Percentiles rank a stretch among this genome's conserved stretches.
These are phyloP conservation scores for Suillus lakei DNA, from an alignment of 768 basidiomycete species.

Conservation along the genomic window DNA sequence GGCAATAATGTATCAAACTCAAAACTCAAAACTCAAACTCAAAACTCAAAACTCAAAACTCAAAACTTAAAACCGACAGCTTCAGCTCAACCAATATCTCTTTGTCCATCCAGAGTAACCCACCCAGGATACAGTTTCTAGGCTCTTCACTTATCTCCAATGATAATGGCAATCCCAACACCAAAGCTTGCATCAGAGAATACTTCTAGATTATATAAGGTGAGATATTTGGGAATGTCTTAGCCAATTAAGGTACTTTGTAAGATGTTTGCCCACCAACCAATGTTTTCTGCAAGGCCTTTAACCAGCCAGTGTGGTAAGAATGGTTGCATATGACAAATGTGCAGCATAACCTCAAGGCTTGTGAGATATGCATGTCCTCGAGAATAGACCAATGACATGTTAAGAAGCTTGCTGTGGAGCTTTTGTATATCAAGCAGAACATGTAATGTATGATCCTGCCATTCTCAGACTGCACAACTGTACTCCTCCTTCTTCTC, in stretches of 20 bases:
- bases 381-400: conserved; percentile 32
- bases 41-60: not conserved
- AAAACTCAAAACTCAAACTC: conserved; percentile 14
- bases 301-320: conserved; percentile 23
- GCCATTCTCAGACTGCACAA: conserved; percentile 33
- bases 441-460: conserved; percentile 22
- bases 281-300: conserved; percentile 26
- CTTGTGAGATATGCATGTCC: conserved; percentile 44
- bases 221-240: not conserved
- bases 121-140: conserved; percentile 21
- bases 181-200: conserved; percentile 20
- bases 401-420: conserved; percentile 46
- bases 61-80: conserved; percentile 18
- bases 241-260: not conserved
- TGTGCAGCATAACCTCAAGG: conserved; percentile 41
- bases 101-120: not conserved
- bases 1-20: not conserved
- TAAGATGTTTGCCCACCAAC: conserved; percentile 36
- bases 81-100: conserved; percentile 29
- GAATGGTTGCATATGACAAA: conserved; percentile 35
- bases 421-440: conserved; percentile 40
- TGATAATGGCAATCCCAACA: conserved; percentile 5
- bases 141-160: conserved; percentile 14
- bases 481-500: conserved; percentile 27
- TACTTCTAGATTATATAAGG: not conserved